A percentile compares a stretch with the other conserved stretches of the same genome.
phyloP scores from a whole-genome alignment of 1,284 basidiomycete genomes.

The Coniophora puteana region DNA sequence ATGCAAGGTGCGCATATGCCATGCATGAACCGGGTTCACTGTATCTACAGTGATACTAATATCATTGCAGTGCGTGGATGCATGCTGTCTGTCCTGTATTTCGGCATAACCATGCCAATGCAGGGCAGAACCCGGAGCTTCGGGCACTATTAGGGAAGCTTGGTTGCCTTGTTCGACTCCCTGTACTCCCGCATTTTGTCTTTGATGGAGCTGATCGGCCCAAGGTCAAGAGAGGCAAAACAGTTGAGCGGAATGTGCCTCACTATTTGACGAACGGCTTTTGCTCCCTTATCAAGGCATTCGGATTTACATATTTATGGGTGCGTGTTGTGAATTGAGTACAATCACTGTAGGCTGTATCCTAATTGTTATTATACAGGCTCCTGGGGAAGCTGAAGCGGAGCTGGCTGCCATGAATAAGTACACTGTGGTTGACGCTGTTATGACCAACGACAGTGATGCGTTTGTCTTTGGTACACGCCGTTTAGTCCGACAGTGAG shows the following conservation, averaged over 20 bases:
- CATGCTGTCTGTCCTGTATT: background rate
- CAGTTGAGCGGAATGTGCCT: background rate
- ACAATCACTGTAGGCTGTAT: background rate
- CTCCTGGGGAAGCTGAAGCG: background rate
- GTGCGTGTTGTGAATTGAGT: background rate
- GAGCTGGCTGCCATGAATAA: constrained; percentile 4
- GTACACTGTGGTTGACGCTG: background rate
- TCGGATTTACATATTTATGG: background rate
- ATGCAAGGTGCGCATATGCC: background rate
- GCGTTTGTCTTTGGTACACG: constrained; percentile 5
- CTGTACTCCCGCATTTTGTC: background rate
- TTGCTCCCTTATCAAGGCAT: background rate
- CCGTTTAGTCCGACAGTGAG: constrained; percentile 3
- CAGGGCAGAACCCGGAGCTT: constrained; percentile 2
- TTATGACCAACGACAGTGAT: constrained; percentile 6
- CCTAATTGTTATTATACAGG: background rate
- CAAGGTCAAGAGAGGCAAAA: background rate
- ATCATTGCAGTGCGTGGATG: constrained; percentile 1
- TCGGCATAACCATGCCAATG: background rate
- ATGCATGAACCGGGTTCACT: too few relatives aligned
- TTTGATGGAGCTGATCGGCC: background rate
- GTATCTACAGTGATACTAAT: too few relatives aligned
- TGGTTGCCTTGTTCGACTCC: background rate
- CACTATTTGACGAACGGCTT: too few relatives aligned
- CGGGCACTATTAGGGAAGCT: background rate